phyloP scores from a whole-genome alignment of 305 asterid species.

The Fraxinus angustifolia region DNA sequence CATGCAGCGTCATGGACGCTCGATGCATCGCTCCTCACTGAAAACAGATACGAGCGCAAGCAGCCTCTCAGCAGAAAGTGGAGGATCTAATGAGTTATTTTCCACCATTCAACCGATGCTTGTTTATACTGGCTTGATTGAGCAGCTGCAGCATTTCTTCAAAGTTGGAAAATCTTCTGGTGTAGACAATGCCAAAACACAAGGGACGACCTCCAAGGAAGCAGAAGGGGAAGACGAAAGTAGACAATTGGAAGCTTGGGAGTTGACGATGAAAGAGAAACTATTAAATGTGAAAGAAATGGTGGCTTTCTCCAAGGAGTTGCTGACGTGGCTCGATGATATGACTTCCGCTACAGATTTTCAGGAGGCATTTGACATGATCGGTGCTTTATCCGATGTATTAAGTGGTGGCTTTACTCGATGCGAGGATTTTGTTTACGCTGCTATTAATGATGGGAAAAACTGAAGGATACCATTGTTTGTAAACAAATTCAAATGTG shows the following conservation, averaged over 20 bases:
- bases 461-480: slow-evolving; percentile 7
- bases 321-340: slow-evolving; percentile 82
- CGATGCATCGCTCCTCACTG: slow-evolving; percentile 40
- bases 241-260: slow-evolving; percentile 77
- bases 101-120: slow-evolving; percentile 85
- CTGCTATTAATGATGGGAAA: slow-evolving; percentile 69
- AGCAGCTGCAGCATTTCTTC: slow-evolving; percentile 85
- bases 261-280: slow-evolving; percentile 75
- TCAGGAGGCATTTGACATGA: slow-evolving; percentile 86
- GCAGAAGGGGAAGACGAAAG: slow-evolving; percentile 50
- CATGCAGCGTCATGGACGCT: slow-evolving; percentile 80
- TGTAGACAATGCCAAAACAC: slow-evolving; percentile 24
- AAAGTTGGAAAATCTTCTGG: slow-evolving; percentile 51
- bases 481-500: not conserved
- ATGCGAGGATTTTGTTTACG: slow-evolving; percentile 80
- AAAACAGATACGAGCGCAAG: slow-evolving; percentile 35
- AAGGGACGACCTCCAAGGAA: slow-evolving; percentile 24
- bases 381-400: slow-evolving; percentile 72
- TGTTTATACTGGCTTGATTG: slow-evolving; percentile 85
- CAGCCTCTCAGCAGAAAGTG: slow-evolving; percentile 28
- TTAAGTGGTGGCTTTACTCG: slow-evolving; percentile 46
- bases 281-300: slow-evolving; percentile 68
- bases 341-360: slow-evolving; percentile 67
- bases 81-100: slow-evolving; percentile 55
- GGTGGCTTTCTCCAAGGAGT: slow-evolving; percentile 79